Evolutionary conservation across 2,329 filamentous ascomycete species (phyloP).

Genomic region (Teratosphaeria pseudoeucalypti): DNA sequence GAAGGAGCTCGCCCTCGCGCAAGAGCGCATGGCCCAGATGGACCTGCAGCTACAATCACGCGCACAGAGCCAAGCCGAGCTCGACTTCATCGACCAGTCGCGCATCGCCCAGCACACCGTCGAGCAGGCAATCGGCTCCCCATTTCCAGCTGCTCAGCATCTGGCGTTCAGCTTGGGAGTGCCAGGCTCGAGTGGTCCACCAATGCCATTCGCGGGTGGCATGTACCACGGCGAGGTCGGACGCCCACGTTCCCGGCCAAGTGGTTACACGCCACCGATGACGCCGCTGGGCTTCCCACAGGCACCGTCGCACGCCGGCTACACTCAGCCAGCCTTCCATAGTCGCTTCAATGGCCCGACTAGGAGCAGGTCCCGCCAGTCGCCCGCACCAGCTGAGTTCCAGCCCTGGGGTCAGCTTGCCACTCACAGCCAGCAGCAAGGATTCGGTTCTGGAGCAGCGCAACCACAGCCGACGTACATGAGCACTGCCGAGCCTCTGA

Average conservation of each 20-base stretch:
- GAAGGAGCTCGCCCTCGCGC: constrained; percentile 59
- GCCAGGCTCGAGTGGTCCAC: constrained; percentile 4
- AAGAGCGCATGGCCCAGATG: constrained; percentile 59
- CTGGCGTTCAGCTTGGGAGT: constrained; percentile 19
- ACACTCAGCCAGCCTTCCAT: constrained; percentile 5
- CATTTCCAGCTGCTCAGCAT: constrained; percentile 20
- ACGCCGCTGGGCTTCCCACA: constrained; percentile 18
- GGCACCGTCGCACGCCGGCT: constrained; percentile 8
- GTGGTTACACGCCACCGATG: constrained; percentile 19
- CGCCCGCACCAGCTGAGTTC: constrained; percentile 39
- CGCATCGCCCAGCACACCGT: constrained; percentile 51
- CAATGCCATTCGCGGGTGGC: background rate
- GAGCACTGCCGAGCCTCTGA: constrained; percentile 79
- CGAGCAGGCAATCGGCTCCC: constrained; percentile 35
- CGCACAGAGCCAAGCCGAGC: constrained; percentile 25
- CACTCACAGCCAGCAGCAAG: constrained; percentile 4
- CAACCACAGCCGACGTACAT: constrained; percentile 47
- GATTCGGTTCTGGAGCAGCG: background rate
- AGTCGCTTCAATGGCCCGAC: constrained; percentile 18
- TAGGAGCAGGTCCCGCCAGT: constrained; percentile 29
- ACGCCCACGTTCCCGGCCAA: constrained; percentile 5
- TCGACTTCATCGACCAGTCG: constrained; percentile 39
- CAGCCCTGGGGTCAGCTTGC: constrained; percentile 16
- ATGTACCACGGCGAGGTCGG: background rate
- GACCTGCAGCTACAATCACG: constrained; percentile 50